Conservation (phyloP, 176 grass and related monocot genomes). For the Cymbopogon citratus region DNA sequence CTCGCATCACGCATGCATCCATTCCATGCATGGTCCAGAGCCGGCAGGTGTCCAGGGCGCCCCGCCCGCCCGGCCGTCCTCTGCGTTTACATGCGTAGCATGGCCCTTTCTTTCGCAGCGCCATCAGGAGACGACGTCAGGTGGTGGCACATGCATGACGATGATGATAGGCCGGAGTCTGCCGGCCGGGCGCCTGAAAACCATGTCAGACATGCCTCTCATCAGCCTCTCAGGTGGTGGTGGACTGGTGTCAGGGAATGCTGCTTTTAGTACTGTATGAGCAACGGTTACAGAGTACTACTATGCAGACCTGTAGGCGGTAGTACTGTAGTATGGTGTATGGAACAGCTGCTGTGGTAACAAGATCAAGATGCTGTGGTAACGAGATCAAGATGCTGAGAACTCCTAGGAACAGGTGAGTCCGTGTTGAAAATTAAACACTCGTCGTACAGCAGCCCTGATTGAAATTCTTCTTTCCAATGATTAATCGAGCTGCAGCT, state of each 20-base stretch:
- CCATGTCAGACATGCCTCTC: not conserved
- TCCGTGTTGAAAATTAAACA: not conserved
- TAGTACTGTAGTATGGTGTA: too few species aligned
- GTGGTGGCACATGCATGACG: conserved; percentile 22
- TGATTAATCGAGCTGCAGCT: not conserved
- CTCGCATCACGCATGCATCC: too few species aligned
- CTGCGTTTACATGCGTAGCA: not conserved
- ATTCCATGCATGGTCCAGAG: too few species aligned
- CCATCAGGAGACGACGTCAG: not conserved
- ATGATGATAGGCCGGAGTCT: not conserved
- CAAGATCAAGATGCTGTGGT: too few species aligned
- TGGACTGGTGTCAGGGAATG: not conserved
- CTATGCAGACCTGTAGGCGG: too few species aligned
- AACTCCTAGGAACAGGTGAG: not conserved
- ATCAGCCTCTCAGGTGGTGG: not conserved
- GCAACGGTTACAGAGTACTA: not conserved
- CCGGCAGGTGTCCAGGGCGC: too few species aligned
- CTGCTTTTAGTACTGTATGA: too few species aligned
- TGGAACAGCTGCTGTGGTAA: too few species aligned
- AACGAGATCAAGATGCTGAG: too few species aligned
- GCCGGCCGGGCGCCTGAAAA: not conserved
- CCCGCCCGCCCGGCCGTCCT: too few species aligned
- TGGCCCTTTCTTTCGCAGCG: not conserved
- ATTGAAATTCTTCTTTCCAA: not conserved
- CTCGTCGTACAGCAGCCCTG: not conserved